A percentile compares a stretch with the other conserved stretches of the same genome.
Conservation (phyloP, 176 grass and related monocot genomes). For the Ampelocalamus luodianensis region DNA sequence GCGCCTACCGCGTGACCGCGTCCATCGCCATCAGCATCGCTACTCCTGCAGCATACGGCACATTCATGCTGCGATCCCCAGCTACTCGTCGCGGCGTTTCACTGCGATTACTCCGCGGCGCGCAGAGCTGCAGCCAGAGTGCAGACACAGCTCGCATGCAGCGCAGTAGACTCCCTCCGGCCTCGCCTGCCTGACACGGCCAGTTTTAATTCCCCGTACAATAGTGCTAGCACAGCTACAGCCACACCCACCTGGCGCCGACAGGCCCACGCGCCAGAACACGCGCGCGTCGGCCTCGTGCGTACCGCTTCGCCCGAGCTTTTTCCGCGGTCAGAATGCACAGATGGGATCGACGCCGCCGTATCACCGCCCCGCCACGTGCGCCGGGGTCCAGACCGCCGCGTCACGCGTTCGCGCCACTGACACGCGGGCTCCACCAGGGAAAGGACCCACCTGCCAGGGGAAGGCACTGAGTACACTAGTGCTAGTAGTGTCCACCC, state of each 20-base stretch:
- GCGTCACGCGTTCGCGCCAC: neutral
- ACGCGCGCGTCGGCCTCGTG: neutral
- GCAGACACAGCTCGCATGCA: too few species aligned
- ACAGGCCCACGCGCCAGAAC: neutral
- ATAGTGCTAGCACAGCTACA: too few species aligned
- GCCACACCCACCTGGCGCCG: neutral
- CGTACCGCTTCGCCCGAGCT: neutral
- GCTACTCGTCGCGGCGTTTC: too few species aligned
- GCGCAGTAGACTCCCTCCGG: too few species aligned
- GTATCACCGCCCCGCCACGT: slow-evolving; percentile 6
- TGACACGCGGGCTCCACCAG: neutral
- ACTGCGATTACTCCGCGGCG: too few species aligned
- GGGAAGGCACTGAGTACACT: neutral
- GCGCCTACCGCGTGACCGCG: too few species aligned
- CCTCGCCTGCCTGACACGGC: neutral
- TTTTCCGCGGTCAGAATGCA: neutral
- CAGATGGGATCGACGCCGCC: neutral
- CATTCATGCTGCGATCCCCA: too few species aligned
- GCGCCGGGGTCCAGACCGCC: neutral
- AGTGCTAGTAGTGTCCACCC: neutral
- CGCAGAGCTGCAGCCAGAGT: too few species aligned
- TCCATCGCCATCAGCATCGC: too few species aligned
- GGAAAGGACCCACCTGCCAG: accelerated
- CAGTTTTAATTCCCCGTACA: neutral
- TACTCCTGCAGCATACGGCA: too few species aligned